Base-by-base conservation (phyloP, 805 yeast genomes). In the Lipomyces chichibuensis region DNA sequence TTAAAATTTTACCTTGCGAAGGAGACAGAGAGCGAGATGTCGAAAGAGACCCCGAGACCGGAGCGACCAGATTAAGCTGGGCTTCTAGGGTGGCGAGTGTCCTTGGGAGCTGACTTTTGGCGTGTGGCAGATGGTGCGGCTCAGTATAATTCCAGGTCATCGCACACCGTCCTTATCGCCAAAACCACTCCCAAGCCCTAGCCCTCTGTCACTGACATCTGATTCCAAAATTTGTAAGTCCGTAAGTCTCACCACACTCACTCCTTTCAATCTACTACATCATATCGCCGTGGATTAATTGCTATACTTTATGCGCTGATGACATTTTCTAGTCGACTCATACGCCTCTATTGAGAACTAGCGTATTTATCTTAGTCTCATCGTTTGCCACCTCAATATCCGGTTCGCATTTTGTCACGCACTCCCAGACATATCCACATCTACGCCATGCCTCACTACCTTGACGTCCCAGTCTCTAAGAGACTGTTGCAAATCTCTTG, bases 401-500 rank as follows among this genome's bases (percentile, higher is more conserved):
- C 17, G 43, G 43, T 37, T 37, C 17, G 17, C 39, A 35, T 3
- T 4, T 37, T 37, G 17, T 14, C 43, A 37, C 17, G 32, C 17
- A 20, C 27, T n/a, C 11, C n/a, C n/a, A 11, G 54, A 4, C 13
- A 35, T 35, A 37, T 37, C 32, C 39, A 37, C 1, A 37, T 37
- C 39, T 37, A 37, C 17, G 33, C 14, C 25, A 71, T 71, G 74
- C 71, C 66, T 32, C 68, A 61, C 60, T 68, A 71, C 51, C 65
- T 59, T 33, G 71, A 71, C 13, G 71, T 71, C 11, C 56, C 74
- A 17, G 59, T 60, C 43, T 23, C 65, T 7, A 52, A 56, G 33
- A 77, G 87, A 69, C 62, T 82, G 9, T 65, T 82, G 1, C 96
- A 92, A 76, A 84, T 90, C 11, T 59, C 75, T 1, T 90, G 97